Base-by-base conservation (phyloP, 2,329 filamentous ascomycete genomes). In the Chalaropsis thielavioides region DNA sequence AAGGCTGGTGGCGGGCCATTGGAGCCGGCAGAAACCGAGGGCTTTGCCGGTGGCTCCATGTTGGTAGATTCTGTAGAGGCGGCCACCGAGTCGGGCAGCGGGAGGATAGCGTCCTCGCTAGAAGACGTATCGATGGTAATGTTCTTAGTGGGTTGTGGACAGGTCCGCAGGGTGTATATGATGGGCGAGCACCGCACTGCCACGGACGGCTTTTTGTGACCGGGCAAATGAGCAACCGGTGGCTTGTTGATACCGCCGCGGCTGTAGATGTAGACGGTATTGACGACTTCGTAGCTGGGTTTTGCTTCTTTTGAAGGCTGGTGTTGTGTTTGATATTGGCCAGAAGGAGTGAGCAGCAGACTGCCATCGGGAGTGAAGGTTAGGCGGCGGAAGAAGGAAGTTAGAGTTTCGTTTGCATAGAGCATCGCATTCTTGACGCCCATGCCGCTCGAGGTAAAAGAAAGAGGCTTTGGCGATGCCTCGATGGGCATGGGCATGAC, bases 251-350 rank as follows among this genome's bases (percentile, higher is more conserved):
- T 90, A 27, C 94, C 94, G 38, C 92, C 94, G 70, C 94, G 82
- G 0, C 92, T 96, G 75, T 99, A 99, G 64, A 99, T 94, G 75
- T 99, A 99, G 24, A 99, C 95, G 0, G 94, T 99, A 72, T 99
- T 99, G 70, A 89, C 91, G 62, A 96, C 82, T 69, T 99, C 92
- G 70, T 94, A 92, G 0, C 82, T 82, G 0, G 84, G 81, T 74
- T 92, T 95, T 1, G 80, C 76, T 68, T 91, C 88, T 61, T 83
- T 82, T 24, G 86, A 78, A 1, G 73, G 69, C 60, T 84, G 83
- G 69, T 90, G 84, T 62, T 90, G 83, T 1, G 87, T 88, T 73
- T 96, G 95, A 75, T 94, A 97, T 72, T 97, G 94, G 7, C 94
- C 94, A 1, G 94, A 92, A 1, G 94, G 94, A 0, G 94, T 99